phyloP scores from a whole-genome alignment of 2,329 filamentous ascomycete genomes.

The Cercospora berteroae region DNA sequence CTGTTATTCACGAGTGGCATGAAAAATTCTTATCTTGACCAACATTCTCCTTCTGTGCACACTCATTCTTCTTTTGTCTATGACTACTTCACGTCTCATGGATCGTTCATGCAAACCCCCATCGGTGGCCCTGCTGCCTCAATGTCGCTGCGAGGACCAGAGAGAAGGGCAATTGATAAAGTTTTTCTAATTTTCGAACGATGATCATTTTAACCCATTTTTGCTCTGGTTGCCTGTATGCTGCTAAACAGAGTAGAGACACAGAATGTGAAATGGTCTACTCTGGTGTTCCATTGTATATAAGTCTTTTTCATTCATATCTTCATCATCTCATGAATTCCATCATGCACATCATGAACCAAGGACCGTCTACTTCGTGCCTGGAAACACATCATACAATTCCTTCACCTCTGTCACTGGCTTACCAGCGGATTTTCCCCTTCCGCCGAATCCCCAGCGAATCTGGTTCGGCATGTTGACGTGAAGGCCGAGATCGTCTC shows the following conservation, averaged over 20 bases:
- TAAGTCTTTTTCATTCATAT: neutral
- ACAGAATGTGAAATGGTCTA: neutral
- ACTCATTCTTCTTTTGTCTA: neutral
- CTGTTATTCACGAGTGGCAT: neutral
- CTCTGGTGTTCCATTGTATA: neutral
- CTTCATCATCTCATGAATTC: neutral
- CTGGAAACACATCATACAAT: slow-evolving; percentile 5
- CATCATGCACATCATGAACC: neutral
- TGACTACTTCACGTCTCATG: too few species aligned
- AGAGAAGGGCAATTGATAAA: neutral
- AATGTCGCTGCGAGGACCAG: neutral
- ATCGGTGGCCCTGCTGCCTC: neutral
- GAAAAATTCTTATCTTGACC: neutral
- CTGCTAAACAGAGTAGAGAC: neutral
- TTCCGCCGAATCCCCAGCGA: slow-evolving; percentile 56
- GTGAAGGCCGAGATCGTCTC: slow-evolving; percentile 67
- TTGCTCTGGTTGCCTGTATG: neutral
- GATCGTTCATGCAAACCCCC: too few species aligned
- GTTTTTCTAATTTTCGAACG: neutral
- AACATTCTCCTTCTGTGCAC: neutral
- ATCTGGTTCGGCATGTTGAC: slow-evolving; percentile 73
- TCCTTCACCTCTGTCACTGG: slow-evolving; percentile 23
- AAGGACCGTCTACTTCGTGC: neutral
- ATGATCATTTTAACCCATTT: neutral
- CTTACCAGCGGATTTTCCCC: slow-evolving; percentile 41